These are phyloP conservation scores for Besnoitia besnoiti DNA, from an alignment of 169 alveolate species.

Conservation along the genomic window DNA sequence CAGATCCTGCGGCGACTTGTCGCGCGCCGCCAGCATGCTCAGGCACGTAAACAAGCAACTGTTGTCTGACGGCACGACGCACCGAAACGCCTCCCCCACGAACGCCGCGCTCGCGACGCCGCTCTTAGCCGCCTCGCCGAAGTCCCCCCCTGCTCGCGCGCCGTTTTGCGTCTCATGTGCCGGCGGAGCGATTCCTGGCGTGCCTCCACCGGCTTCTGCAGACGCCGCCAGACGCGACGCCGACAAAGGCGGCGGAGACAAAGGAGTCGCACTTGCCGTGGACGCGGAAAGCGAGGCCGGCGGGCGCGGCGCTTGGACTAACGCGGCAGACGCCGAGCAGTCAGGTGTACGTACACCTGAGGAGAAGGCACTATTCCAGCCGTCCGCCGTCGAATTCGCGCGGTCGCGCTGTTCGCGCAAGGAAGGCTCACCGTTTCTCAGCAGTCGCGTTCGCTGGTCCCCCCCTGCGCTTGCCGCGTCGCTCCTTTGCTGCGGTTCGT, in stretches of 20 bases:
- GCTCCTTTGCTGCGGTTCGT: not conserved
- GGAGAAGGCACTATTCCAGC: not conserved
- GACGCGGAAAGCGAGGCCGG: not conserved
- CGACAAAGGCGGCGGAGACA: not conserved
- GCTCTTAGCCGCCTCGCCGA: not conserved
- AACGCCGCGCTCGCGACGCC: not conserved
- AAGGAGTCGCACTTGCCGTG: not conserved
- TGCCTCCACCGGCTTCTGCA: not conserved
- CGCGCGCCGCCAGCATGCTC: slow-evolving; percentile 25
- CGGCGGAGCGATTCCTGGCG: not conserved
- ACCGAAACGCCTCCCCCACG: slow-evolving; percentile 5
- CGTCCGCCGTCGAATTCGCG: too few relatives aligned
- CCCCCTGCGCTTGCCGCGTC: not conserved
- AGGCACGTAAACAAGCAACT: slow-evolving; percentile 48
- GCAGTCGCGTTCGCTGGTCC: too few relatives aligned
- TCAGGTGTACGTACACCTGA: not conserved
- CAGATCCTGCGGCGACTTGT: slow-evolving; percentile 19
- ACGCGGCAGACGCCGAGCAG: not conserved
- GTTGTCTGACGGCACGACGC: slow-evolving; percentile 28
- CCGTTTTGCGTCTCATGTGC: not conserved
- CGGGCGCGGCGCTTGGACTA: not conserved
- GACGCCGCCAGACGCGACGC: not conserved
- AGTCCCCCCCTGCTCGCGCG: not conserved
- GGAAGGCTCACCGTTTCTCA: too few relatives aligned
- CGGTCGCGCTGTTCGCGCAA: too few relatives aligned